Evolutionary conservation across 306 rosid species (phyloP).

Genomic region (Lithocarpus polystachyus): DNA sequence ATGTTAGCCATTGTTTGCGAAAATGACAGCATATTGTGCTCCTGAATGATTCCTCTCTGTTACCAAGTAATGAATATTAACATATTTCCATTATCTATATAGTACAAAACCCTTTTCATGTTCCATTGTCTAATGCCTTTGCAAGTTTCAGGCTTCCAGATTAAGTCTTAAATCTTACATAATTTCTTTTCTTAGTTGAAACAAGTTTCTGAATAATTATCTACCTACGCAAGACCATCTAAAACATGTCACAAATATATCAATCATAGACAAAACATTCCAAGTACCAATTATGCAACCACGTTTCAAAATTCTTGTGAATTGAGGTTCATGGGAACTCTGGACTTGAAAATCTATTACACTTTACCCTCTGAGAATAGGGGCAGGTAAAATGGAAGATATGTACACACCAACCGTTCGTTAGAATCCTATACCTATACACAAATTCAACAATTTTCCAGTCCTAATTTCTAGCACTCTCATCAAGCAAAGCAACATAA

Average conservation of each 20-base stretch:
- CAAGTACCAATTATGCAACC: neutral
- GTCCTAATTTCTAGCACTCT: conserved; percentile 23
- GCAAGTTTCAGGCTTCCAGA: too few species aligned
- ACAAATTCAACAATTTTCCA: conserved; percentile 44
- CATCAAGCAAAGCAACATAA: conserved; percentile 27
- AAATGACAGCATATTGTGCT: neutral
- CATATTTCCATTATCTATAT: neutral
- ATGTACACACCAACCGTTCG: conserved; percentile 43
- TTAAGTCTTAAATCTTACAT: too few species aligned
- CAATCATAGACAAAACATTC: too few species aligned
- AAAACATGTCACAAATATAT: too few species aligned
- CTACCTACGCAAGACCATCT: too few species aligned
- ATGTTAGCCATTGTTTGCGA: too few species aligned
- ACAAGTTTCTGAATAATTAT: too few species aligned
- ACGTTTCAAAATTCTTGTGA: neutral
- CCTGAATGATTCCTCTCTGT: neutral
- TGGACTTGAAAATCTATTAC: conserved; percentile 30
- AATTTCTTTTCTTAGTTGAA: too few species aligned
- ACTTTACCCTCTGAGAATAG: conserved; percentile 30
- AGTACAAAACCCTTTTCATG: too few species aligned
- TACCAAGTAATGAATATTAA: neutral
- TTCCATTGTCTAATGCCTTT: too few species aligned
- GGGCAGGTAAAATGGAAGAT: conserved; percentile 38
- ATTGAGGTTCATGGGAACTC: neutral
- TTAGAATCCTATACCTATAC: conserved; percentile 49